Evolutionary conservation across 768 basidiomycete genomes (phyloP).

Genomic region (Lactarius evosmus): DNA sequence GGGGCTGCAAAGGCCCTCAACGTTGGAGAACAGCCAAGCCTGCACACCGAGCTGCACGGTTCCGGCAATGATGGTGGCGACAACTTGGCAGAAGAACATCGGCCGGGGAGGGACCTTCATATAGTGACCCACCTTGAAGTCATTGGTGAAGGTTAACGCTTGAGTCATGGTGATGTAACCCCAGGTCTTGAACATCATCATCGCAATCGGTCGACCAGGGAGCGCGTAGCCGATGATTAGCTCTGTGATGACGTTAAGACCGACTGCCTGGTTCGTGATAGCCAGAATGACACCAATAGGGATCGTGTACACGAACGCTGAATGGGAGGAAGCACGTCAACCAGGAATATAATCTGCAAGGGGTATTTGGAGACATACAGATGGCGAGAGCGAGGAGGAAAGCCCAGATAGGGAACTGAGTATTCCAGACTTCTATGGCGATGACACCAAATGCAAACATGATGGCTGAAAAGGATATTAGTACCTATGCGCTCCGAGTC

Average conservation of each 20-base stretch:
- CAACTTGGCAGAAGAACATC: constrained; percentile 72
- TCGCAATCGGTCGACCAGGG: constrained; percentile 75
- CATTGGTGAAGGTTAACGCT: constrained; percentile 63
- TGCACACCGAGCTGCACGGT: constrained; percentile 67
- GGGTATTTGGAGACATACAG: constrained; percentile 34
- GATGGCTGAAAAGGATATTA: constrained; percentile 29
- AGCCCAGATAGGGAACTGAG: constrained; percentile 67
- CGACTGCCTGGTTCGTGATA: constrained; percentile 74
- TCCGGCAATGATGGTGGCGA: constrained; percentile 46
- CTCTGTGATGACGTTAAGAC: constrained; percentile 71
- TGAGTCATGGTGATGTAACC: constrained; percentile 71
- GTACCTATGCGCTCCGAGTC: not conserved
- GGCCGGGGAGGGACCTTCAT: constrained; percentile 72
- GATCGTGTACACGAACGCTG: constrained; percentile 59
- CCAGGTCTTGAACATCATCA: constrained; percentile 86
- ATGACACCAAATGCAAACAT: constrained; percentile 70
- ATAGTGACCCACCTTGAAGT: constrained; percentile 71
- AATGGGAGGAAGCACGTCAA: not conserved
- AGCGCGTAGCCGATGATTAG: constrained; percentile 78
- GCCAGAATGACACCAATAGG: constrained; percentile 80
- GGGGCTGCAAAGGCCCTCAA: constrained; percentile 42
- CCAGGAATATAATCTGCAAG: not conserved
- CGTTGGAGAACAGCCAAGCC: constrained; percentile 40
- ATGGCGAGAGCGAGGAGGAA: constrained; percentile 69
- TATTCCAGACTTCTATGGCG: constrained; percentile 68